A percentile compares a stretch with the other conserved stretches of the same genome.
phyloP scores from a whole-genome alignment of 305 asterid species.

The Fraxinus baroniana region DNA sequence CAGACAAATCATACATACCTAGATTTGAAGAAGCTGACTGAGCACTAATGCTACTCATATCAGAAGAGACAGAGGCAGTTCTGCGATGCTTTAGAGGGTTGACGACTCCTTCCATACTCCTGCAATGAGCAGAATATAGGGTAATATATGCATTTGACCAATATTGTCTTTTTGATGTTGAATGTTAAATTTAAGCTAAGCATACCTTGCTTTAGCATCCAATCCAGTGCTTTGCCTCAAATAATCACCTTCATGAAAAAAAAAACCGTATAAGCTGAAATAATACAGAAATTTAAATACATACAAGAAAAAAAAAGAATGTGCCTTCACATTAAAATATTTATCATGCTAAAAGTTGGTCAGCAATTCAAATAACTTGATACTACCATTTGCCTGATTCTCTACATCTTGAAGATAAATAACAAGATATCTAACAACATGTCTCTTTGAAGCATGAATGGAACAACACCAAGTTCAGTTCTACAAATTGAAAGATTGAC shows the following conservation, averaged over 20 bases:
- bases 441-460: neutral
- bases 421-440: neutral
- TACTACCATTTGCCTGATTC: neutral
- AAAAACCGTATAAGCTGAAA: conserved; percentile 12
- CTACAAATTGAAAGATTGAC: neutral
- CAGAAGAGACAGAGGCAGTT: conserved; percentile 77
- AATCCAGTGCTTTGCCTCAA: conserved; percentile 48
- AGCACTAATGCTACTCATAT: conserved; percentile 68
- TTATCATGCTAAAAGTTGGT: neutral
- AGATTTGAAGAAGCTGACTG: conserved; percentile 56
- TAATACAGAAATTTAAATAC: neutral
- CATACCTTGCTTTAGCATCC: conserved; percentile 59
- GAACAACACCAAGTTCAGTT: neutral
- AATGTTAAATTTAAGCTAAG: conserved; percentile 11
- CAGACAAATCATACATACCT: conserved; percentile 42
- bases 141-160: conserved; percentile 8
- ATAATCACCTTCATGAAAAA: conserved; percentile 42
- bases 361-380: neutral
- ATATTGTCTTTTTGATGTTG: conserved; percentile 13
- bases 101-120: conserved; percentile 54
- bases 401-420: neutral
- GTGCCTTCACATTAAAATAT: neutral
- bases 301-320: neutral
- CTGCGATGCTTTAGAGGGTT: conserved; percentile 59
- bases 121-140: conserved; percentile 21